phyloP scores from a whole-genome alignment of 768 basidiomycete genomes.

The Roridomyces roridus region DNA sequence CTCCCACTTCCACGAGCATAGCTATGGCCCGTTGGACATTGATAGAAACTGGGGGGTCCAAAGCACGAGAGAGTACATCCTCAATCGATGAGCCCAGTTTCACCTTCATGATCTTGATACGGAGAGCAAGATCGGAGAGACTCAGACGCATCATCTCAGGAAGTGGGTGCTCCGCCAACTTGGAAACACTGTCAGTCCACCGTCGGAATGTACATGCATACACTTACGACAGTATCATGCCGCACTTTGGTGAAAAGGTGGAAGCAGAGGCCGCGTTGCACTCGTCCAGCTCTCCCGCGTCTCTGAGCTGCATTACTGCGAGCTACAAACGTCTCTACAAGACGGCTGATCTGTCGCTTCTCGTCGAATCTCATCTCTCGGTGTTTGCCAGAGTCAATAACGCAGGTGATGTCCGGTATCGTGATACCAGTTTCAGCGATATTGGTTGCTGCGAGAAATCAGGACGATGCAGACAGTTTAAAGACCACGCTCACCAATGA shows the following conservation, averaged over 20 bases:
- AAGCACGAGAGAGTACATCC: constrained; percentile 83
- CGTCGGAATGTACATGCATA: background rate
- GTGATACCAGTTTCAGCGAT: constrained; percentile 98
- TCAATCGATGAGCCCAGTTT: constrained; percentile 87
- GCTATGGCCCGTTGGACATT: constrained; percentile 93
- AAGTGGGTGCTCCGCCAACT: constrained; percentile 90
- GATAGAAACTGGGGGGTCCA: constrained; percentile 86
- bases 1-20: constrained; percentile 91
- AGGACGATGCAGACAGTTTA: background rate
- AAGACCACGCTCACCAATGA: constrained; percentile 68
- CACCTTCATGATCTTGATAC: constrained; percentile 94
- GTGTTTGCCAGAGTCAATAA: constrained; percentile 94
- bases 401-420: constrained; percentile 96
- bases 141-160: constrained; percentile 97
- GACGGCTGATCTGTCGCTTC: constrained; percentile 91
- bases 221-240: constrained; percentile 75
- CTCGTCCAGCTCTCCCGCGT: constrained; percentile 91
- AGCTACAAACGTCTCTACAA: constrained; percentile 91
- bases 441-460: constrained; percentile 69
- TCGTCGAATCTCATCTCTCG: constrained; percentile 98
- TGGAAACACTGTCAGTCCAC: constrained; percentile 6
- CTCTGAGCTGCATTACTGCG: constrained; percentile 91
- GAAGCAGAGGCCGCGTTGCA: constrained; percentile 88
- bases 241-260: constrained; percentile 92
- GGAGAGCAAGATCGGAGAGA: constrained; percentile 87